Evolutionary conservation across 805 yeast species (phyloP), one percentile per base, ranked within the genome.

Genomic region (Candida schatavii): DNA sequence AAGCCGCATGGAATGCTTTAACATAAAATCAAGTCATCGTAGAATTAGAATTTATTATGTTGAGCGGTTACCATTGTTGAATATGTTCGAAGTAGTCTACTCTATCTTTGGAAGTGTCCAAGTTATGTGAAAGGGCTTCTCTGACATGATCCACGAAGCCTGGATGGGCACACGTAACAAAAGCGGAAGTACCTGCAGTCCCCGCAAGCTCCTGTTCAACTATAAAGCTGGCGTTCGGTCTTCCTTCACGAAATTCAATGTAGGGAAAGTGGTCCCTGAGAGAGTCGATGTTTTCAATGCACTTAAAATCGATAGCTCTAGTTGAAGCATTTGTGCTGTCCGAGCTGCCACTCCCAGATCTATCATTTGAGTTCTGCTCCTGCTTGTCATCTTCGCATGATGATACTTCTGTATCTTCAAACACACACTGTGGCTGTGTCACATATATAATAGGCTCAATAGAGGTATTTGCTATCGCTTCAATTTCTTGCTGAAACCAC

Each of bases 161-260:
- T 23, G 67, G 64, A 51, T 72, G 73, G n/a, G 73, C 77, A 61
- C 80, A 75, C 7, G 68, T 64, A 40, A 68, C 72, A 46, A 75
- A 57, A 2, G 75, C 77, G 33, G 70, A 43, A 5, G 75, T 51
- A 5, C 73, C 72, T 11, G 45, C 43, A 15, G 68, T 48, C 23
- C 55, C 59, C 1, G 31, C 42, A 6, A 75, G 52, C 45, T 74
- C 79, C 10, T 52, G 44, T 5, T 46, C 46, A 14, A 75, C 58
- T 13, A 74, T 19, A 18, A 50, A 51, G 1, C 52, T 51, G 25
- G 69, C 45, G 40, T 69, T 51, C 15, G 77, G 69, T 54, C 78
- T 64, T 25, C 76, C 77, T 18, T 56, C 61, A 46, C 66, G 56
- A 50, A 74, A 65, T 7, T 30, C 34, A 14, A 30, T 17, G 34